Percentiles rank a stretch among this genome's conserved stretches.
phyloP scores from a whole-genome alignment of 2,329 filamentous ascomycete species.

The Claviceps lovelessii region DNA sequence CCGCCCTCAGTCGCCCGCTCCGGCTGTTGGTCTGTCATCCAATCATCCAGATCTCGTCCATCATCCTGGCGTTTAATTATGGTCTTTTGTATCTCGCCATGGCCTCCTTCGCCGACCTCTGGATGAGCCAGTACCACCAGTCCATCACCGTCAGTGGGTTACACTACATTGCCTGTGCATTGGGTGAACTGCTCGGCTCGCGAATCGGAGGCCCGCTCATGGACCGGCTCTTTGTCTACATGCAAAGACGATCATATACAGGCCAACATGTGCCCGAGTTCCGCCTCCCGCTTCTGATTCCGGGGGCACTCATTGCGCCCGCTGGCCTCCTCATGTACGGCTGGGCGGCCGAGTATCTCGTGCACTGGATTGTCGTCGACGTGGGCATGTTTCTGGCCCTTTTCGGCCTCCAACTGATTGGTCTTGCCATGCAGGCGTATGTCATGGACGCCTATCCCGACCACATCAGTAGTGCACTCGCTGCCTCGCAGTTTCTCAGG shows the following conservation, averaged over 20 bases:
- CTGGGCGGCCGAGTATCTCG: conserved; percentile 24
- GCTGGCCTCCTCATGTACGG: conserved; percentile 28
- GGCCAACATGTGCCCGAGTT: conserved; percentile 9
- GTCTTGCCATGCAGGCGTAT: conserved; percentile 20
- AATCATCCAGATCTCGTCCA: conserved; percentile 41
- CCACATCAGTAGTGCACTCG: conserved; percentile 32
- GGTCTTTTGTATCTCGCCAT: conserved; percentile 51
- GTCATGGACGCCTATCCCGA: conserved; percentile 31
- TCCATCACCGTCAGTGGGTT: conserved; percentile 44
- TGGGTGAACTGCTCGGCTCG: conserved; percentile 46
- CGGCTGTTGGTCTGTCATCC: conserved; percentile 43
- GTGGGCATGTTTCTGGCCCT: conserved; percentile 18
- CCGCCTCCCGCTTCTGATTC: conserved; percentile 13
- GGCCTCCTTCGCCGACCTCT: conserved; percentile 46
- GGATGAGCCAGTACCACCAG: conserved; percentile 39
- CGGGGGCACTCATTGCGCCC: conserved; percentile 28
- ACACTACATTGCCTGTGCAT: conserved; percentile 48
- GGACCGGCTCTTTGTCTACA: conserved; percentile 21
- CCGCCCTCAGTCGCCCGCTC: conserved; percentile 38
- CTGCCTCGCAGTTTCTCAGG: conserved; percentile 29
- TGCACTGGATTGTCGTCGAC: conserved; percentile 26
- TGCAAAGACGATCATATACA: not conserved
- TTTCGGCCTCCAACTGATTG: conserved; percentile 19
- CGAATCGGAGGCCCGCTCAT: conserved; percentile 31
- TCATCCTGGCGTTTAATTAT: conserved; percentile 44